Conservation (phyloP, 1,139 yeast genomes). For the Protomyces gravidus region DNA sequence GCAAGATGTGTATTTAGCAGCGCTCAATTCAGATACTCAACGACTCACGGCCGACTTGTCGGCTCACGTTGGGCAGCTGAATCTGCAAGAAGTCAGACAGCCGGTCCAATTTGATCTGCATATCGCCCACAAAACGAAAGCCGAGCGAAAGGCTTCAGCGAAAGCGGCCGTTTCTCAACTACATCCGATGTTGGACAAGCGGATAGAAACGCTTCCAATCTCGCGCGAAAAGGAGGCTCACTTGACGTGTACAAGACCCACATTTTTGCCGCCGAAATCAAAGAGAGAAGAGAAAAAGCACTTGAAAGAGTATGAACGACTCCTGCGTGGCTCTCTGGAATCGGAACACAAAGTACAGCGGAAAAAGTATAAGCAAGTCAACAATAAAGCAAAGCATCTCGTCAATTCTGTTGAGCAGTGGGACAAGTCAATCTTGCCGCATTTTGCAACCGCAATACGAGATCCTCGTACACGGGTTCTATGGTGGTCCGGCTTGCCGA, state of each 20-base stretch:
- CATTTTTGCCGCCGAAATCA: constrained; percentile 64
- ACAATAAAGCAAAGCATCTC: constrained; percentile 39
- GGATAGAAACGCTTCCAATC: constrained; percentile 32
- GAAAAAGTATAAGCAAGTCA: constrained; percentile 37
- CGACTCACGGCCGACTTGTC: neutral
- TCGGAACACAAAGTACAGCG: constrained; percentile 38
- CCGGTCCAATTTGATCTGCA: neutral
- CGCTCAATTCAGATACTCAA: neutral
- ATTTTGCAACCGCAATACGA: constrained; percentile 42
- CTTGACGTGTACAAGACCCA: constrained; percentile 56
- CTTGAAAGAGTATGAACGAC: constrained; percentile 51
- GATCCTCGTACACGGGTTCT: constrained; percentile 49
- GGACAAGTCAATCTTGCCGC: constrained; percentile 46
- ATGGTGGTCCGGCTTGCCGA: constrained; percentile 67
- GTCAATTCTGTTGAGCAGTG: constrained; percentile 46
- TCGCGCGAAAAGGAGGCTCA: constrained; percentile 40
- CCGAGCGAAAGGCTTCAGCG: constrained; percentile 17
- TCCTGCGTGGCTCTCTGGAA: constrained; percentile 50
- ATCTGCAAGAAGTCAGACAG: neutral
- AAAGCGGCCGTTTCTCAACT: constrained; percentile 11
- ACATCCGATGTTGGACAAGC: constrained; percentile 7
- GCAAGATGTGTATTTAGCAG: neutral
- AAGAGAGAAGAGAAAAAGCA: constrained; percentile 54
- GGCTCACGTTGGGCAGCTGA: neutral
- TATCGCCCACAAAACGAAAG: neutral